Conservation (phyloP, 169 alveolate species). For the Plasmodium berghei region DNA sequence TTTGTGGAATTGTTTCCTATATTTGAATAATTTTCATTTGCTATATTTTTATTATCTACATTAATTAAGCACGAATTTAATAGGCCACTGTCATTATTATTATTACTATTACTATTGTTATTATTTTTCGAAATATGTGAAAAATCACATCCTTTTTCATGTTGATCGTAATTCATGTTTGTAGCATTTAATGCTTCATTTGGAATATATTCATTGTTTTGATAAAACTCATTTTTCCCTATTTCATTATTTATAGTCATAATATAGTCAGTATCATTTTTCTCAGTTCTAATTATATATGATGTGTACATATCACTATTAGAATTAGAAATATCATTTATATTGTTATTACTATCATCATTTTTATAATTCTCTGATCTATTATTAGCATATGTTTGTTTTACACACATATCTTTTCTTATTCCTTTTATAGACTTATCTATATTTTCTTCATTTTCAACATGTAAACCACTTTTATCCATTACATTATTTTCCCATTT, state of each 20-base stretch:
- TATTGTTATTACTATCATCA: too few relatives aligned
- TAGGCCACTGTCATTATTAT: neutral
- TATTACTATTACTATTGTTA: neutral
- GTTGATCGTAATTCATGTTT: neutral
- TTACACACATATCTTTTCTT: too few relatives aligned
- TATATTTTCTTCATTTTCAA: too few relatives aligned
- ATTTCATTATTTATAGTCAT: too few relatives aligned
- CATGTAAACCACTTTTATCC: neutral
- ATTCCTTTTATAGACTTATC: too few relatives aligned
- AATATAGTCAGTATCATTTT: too few relatives aligned
- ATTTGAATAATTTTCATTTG: neutral
- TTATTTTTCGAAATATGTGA: neutral
- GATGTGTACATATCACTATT: too few relatives aligned
- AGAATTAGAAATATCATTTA: too few relatives aligned
- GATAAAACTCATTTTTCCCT: too few relatives aligned
- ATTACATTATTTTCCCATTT: neutral
- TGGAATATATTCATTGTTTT: neutral
- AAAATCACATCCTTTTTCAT: neutral
- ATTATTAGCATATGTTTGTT: too few relatives aligned
- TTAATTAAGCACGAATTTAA: neutral
- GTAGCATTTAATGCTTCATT: neutral
- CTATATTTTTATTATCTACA: neutral
- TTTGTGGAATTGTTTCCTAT: neutral
- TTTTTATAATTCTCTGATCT: too few relatives aligned
- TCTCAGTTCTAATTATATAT: too few relatives aligned